A percentile compares a stretch with the other conserved stretches of the same genome.
These are phyloP conservation scores for Lipomyces yamanashiensis DNA, from an alignment of 805 yeast genomes.

Conservation along the genomic window DNA sequence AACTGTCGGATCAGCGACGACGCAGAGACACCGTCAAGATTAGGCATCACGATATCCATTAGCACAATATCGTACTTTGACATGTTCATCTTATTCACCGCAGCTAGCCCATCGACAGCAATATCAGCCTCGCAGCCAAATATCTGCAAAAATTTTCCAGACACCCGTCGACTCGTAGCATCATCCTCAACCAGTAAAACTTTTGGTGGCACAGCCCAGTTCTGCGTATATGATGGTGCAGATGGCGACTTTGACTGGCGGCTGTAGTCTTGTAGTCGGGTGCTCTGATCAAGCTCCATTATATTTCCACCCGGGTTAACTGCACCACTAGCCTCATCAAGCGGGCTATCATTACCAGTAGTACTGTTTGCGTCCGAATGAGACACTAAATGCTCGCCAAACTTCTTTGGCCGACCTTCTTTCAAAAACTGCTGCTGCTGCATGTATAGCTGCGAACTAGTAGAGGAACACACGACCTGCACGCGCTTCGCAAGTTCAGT, in stretches of 20 bases:
- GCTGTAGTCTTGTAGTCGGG: conserved; percentile 13
- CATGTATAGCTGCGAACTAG: conserved; percentile 36
- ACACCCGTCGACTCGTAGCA: conserved; percentile 71
- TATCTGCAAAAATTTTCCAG: conserved; percentile 78
- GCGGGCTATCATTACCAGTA: conserved; percentile 21
- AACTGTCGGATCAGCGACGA: conserved; percentile 85
- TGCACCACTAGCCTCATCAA: conserved; percentile 18
- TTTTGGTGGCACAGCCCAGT: conserved; percentile 50
- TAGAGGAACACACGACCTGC: conserved; percentile 32
- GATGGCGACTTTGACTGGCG: conserved; percentile 30
- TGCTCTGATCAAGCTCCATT: conserved; percentile 24
- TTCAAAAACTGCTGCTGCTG: conserved; percentile 34
- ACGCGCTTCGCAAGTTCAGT: conserved; percentile 33
- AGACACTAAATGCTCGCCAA: conserved; percentile 16
- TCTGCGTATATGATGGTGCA: conserved; percentile 28
- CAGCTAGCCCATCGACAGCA: conserved; percentile 89
- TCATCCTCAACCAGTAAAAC: conserved; percentile 63
- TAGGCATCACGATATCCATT: conserved; percentile 63
- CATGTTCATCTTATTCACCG: conserved; percentile 81
- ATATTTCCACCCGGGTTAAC: not conserved
- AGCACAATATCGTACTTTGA: conserved; percentile 56
- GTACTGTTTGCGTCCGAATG: conserved; percentile 22
- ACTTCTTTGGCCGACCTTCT: conserved; percentile 29
- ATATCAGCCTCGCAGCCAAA: conserved; percentile 93
- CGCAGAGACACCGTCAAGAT: conserved; percentile 74